Base-by-base conservation (phyloP, 331 rosid species). In the Prunus yedoensis region DNA sequence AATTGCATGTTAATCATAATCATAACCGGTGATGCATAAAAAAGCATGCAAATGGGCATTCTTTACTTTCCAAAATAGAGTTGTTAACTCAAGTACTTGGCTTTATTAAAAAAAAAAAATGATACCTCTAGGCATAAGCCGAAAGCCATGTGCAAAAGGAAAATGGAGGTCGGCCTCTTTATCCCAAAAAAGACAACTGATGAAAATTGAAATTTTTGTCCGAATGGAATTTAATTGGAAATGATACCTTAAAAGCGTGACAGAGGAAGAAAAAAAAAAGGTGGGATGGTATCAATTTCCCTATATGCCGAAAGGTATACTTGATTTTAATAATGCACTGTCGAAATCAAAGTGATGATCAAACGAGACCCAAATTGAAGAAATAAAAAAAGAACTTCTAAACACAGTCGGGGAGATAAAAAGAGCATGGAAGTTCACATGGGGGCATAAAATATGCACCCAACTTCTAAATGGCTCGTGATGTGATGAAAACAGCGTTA, bases 251-350 rank as follows among this genome's bases (percentile, higher is more conserved):
- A 25, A 1, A 15, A 79, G 75, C 66, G 79, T 79, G 74, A 30
- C 85, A 78, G 35, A 4, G 5, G 5, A 4, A 30, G 35, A 30
- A 30, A 68, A 66, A 65, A 60, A 73, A 80, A 87, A 35, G 27
- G 77, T 16, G 30, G 64, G 74, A 68, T 75, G 74, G 72, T 73
- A 75, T 79, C 76, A 70, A 47, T 52, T 75, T 75, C 89, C 83
- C 38, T 72, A 60, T 38, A 35, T 71, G 76, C 63, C 67, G 88
- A 84, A 90, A 83, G 51, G 52, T 50, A 65, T 61, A 21, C 49
- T 43, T 68, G 20, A 21, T 64, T 51, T 18, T 63, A 50, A 46
- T 25, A 68, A 51, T 47, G 67, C 51, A 68, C 57, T 68, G 67
- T 64, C 79, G 45, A 78, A 62, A 68, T 78, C 83, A 74, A 74